Conservation (phyloP, 2,329 filamentous ascomycete genomes). For the Moelleriella libera region DNA sequence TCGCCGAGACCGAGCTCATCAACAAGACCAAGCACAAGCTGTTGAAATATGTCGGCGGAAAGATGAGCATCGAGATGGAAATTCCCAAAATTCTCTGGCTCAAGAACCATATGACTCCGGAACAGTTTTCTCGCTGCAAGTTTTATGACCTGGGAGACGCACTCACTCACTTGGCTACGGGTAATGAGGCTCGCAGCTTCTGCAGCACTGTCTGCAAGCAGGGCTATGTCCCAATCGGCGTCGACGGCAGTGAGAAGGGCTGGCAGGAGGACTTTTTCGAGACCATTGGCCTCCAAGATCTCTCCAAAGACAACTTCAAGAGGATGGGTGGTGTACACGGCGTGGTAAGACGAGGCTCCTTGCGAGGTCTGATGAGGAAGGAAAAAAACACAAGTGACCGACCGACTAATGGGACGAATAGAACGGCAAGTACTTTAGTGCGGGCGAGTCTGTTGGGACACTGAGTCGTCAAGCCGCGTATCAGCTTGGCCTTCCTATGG, state of each 20-base stretch:
- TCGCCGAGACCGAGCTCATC: slow-evolving; percentile 83
- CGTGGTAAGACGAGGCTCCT: slow-evolving; percentile 43
- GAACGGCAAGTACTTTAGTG: slow-evolving; percentile 86
- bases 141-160: slow-evolving; percentile 94
- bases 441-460: slow-evolving; percentile 77
- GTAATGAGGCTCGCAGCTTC: slow-evolving; percentile 81
- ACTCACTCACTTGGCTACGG: slow-evolving; percentile 86
- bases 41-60: slow-evolving; percentile 88
- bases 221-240: slow-evolving; percentile 89
- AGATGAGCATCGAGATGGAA: slow-evolving; percentile 99
- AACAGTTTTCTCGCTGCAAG: slow-evolving; percentile 84
- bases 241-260: slow-evolving; percentile 92
- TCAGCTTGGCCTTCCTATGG: slow-evolving; percentile 72
- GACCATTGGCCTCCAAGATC: slow-evolving; percentile 72
- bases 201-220: slow-evolving; percentile 97
- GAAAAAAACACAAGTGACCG: not conserved
- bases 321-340: slow-evolving; percentile 88
- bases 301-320: slow-evolving; percentile 77
- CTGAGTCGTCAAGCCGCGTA: slow-evolving; percentile 71
- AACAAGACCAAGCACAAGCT: slow-evolving; percentile 88
- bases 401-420: slow-evolving; percentile 19
- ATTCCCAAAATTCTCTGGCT: slow-evolving; percentile 97
- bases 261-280: slow-evolving; percentile 94
- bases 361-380: not conserved
- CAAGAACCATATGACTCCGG: slow-evolving; percentile 93